These are phyloP conservation scores for Coelastrella sp. DNA, from an alignment of 139 green algal genomes.

Conservation along the genomic window DNA sequence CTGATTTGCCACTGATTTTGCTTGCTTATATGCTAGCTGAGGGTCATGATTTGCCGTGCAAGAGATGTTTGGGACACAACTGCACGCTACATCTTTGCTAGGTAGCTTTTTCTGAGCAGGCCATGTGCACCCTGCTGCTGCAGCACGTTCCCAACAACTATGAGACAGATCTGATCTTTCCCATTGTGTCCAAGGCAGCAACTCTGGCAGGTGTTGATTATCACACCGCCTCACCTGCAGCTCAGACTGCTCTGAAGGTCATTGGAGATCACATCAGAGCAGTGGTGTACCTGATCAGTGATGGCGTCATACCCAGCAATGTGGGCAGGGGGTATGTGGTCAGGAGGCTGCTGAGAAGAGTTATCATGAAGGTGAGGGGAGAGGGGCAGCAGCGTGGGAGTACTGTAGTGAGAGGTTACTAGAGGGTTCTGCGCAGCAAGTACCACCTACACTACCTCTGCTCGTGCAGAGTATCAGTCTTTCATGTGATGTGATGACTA, in stretches of 20 bases:
- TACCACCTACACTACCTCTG: too few species aligned
- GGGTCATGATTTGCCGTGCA: too few species aligned
- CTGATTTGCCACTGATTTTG: too few species aligned
- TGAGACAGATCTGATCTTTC: constrained; percentile 95
- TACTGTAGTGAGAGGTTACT: too few species aligned
- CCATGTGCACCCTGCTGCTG: neutral
- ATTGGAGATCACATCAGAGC: constrained; percentile 45
- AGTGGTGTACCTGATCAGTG: constrained; percentile 87
- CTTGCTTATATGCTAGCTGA: too few species aligned
- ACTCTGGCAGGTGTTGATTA: constrained; percentile 80
- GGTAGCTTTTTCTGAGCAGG: too few species aligned
- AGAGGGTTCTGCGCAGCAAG: too few species aligned
- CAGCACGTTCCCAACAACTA: constrained; percentile 93
- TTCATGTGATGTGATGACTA: too few species aligned
- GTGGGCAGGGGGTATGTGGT: constrained; percentile 92
- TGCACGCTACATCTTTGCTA: neutral
- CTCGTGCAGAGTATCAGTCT: too few species aligned
- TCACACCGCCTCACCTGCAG: constrained; percentile 48
- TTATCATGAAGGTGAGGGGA: constrained; percentile 82
- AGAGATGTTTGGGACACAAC: neutral
- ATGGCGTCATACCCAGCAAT: constrained; percentile 91
- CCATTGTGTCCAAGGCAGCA: constrained; percentile 85
- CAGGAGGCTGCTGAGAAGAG: constrained; percentile 83
- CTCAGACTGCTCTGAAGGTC: constrained; percentile 77
- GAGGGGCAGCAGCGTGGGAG: too few species aligned